Conservation (phyloP, 2,329 filamentous ascomycete genomes). For the Pyrenophora graminea region DNA sequence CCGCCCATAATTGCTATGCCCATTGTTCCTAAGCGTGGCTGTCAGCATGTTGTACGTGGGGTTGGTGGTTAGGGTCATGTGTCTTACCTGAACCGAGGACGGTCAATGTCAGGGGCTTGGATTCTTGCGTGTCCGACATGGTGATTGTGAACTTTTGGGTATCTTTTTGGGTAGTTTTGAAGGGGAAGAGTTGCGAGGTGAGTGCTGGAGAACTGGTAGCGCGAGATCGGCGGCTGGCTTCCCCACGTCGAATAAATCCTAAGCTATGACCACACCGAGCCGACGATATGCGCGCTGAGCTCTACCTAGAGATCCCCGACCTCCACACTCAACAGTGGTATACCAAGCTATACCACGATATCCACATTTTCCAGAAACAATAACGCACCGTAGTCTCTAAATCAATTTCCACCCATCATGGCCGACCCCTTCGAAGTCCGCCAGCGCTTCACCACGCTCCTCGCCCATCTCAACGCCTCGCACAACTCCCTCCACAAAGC, state of each 20-base stretch:
- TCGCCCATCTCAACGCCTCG: conserved; percentile 89
- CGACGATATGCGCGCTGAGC: conserved; percentile 27
- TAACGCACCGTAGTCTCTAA: neutral
- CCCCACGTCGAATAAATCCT: conserved; percentile 15
- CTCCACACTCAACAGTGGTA: conserved; percentile 1
- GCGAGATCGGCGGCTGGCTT: conserved; percentile 21
- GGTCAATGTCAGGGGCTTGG: conserved; percentile 68
- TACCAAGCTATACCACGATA: neutral
- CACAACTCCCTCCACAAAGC: conserved; percentile 89
- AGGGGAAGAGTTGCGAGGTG: conserved; percentile 5
- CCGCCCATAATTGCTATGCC: conserved; percentile 83
- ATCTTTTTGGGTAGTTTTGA: conserved; percentile 9
- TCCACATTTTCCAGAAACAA: neutral
- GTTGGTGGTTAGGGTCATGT: neutral
- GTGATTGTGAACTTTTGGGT: conserved; percentile 1
- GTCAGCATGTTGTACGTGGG: too few species aligned
- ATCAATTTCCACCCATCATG: conserved; percentile 50
- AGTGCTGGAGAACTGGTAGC: conserved; percentile 12
- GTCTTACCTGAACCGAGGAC: conserved; percentile 76
- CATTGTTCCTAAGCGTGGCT: conserved; percentile 67
- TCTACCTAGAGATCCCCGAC: conserved; percentile 5
- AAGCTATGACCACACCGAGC: conserved; percentile 23
- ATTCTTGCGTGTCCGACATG: conserved; percentile 40
- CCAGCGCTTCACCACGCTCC: conserved; percentile 90
- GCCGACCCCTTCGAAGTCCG: conserved; percentile 96